Base-by-base conservation (phyloP, 768 basidiomycete genomes). In the Tubosaeta sp. region DNA sequence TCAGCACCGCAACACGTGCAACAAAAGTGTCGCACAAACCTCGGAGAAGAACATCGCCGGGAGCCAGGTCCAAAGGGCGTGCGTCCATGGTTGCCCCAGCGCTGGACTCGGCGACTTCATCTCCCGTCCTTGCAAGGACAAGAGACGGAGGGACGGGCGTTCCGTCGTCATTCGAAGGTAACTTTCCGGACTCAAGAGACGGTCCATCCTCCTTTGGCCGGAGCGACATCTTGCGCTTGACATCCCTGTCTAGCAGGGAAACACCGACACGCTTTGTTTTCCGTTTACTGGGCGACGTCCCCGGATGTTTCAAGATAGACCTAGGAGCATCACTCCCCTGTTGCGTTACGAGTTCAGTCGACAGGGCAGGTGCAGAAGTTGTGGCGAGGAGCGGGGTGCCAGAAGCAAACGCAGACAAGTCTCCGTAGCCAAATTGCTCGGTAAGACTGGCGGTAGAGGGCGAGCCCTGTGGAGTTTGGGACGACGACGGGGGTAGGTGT, bases 11-110 rank as follows among this genome's bases (percentile, higher is more conserved):
- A 38, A 50, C 19, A 33, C 17, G n/a, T 27, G 39, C 10, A 17
- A 12, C 17, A 11, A 53, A 41, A 42, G n/a, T 17, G 43, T 33
- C 42, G 48, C 33, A 51, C 73, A 54, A 59, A 92, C 92, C 93
- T 78, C 87, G 75, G 72, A 93, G 76, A n/a, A 88, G 67, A 10
- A 85, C 73, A 33, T 85, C 81, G 14, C 77, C 82, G 68, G 71
- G 72, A 22, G 67, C 49, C 35, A 58, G 55, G 25, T 59, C 52
- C 25, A 52, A 33, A 17, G 59, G 51, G 3, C 55, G 52, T 17
- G 62, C 67, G 32, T 68, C 58, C 11, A 50, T 65, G 14, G 75
- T 77, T 1, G 84, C 83, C 39, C 81, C 84, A 13, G 85, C 83
- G 60, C 85, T 91, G 1, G 84, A 86, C 12, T 72, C 79, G 6